phyloP scores from a whole-genome alignment of 75 land plant species.

The Ceratopteris richardii region DNA sequence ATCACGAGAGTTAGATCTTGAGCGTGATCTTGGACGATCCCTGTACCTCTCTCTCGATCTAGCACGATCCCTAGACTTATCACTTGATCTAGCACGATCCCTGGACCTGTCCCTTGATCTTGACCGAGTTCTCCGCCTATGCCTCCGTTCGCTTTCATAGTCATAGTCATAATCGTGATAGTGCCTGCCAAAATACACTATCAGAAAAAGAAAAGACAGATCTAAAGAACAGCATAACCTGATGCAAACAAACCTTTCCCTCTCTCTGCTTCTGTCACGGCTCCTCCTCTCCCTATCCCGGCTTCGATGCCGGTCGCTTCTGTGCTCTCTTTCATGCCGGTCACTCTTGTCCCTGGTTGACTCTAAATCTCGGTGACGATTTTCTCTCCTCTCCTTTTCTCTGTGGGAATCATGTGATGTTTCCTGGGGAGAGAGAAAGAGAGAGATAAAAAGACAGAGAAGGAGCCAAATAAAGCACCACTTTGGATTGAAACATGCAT shows the following conservation, averaged over 20 bases:
- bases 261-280: slow-evolving; percentile 5
- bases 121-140: slow-evolving; percentile 66
- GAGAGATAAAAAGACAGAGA: too few species aligned
- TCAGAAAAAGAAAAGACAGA: background rate
- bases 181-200: slow-evolving; percentile 5
- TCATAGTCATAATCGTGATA: slow-evolving; percentile 54
- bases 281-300: slow-evolving; percentile 2
- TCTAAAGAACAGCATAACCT: background rate
- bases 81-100: slow-evolving; percentile 58
- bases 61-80: too few species aligned
- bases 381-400: too few species aligned
- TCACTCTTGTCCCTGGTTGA: background rate
- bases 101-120: slow-evolving; percentile 58
- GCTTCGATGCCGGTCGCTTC: slow-evolving; percentile 3
- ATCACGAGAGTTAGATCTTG: slow-evolving; percentile 46
- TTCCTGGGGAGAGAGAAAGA: too few species aligned
- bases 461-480: too few species aligned
- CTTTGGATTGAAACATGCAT: too few species aligned
- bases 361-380: too few species aligned
- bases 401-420: too few species aligned
- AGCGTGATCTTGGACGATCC: slow-evolving; percentile 57
- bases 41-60: slow-evolving; percentile 59
- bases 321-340: background rate
- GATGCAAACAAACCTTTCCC: background rate
- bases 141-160: slow-evolving; percentile 49